A percentile compares a stretch with the other conserved stretches of the same genome.
Conservation (phyloP, 2,329 filamentous ascomycete species). For the Aspergillus sp. region DNA sequence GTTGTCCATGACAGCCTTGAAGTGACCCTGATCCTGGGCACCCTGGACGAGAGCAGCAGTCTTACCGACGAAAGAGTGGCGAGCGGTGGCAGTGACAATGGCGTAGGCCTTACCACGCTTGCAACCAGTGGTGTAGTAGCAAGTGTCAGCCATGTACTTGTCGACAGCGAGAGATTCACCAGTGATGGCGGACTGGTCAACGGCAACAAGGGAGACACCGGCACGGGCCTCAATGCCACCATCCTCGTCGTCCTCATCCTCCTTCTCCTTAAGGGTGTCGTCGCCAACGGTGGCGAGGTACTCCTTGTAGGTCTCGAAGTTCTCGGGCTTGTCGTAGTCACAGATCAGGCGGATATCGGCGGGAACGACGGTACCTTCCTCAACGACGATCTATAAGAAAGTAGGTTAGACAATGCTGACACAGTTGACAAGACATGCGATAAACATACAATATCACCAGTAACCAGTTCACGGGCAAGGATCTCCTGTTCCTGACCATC, state of each 20-base stretch:
- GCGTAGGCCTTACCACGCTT: constrained; percentile 77
- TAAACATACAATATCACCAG: constrained; percentile 68
- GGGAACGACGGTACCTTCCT: constrained; percentile 71
- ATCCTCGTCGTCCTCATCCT: constrained; percentile 58
- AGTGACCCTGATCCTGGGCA: constrained; percentile 74
- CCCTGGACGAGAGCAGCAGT: constrained; percentile 74
- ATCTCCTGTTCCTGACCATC: constrained; percentile 69
- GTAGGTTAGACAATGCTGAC: constrained; percentile 1
- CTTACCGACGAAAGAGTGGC: constrained; percentile 74
- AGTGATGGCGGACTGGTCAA: constrained; percentile 78
- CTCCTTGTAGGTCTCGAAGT: constrained; percentile 67
- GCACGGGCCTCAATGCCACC: constrained; percentile 58
- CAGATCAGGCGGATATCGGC: constrained; percentile 72
- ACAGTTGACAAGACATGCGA: neutral
- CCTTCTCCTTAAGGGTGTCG: constrained; percentile 61
- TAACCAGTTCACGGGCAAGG: constrained; percentile 70
- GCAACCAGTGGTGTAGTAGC: constrained; percentile 80
- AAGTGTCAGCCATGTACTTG: constrained; percentile 68
- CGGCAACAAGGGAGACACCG: constrained; percentile 67
- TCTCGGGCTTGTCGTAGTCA: constrained; percentile 68
- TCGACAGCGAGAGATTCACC: constrained; percentile 70
- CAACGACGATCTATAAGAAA: constrained; percentile 59
- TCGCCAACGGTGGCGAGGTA: constrained; percentile 63
- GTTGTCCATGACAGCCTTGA: constrained; percentile 82
- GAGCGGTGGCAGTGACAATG: constrained; percentile 67